A percentile compares a stretch with the other conserved stretches of the same genome.
phyloP scores from a whole-genome alignment of 768 basidiomycete genomes.

The Boletus patriciae region DNA sequence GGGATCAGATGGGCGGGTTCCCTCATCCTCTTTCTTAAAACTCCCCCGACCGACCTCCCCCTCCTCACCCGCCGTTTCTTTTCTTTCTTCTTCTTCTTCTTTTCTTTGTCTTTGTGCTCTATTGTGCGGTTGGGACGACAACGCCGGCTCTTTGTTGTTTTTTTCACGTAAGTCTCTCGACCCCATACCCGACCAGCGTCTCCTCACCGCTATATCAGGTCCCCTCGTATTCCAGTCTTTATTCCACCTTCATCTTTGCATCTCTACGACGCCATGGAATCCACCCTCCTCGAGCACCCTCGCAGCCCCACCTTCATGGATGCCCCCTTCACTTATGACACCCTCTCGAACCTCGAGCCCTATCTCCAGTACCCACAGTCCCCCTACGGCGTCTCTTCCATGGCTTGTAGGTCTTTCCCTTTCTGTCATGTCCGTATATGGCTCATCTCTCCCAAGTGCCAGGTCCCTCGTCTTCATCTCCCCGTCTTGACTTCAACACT shows the following conservation, averaged over 20 bases:
- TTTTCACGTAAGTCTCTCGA: slow-evolving; percentile 32
- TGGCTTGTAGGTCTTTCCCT: slow-evolving; percentile 54
- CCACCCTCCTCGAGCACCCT: slow-evolving; percentile 50
- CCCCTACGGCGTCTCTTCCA: slow-evolving; percentile 56
- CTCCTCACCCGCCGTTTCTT: slow-evolving; percentile 43
- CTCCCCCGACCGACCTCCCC: slow-evolving; percentile 28
- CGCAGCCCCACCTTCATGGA: slow-evolving; percentile 54
- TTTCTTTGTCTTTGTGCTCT: slow-evolving; percentile 31
- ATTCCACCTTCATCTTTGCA: slow-evolving; percentile 42
- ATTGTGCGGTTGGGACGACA: slow-evolving; percentile 36
- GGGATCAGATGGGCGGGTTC: slow-evolving; percentile 30
- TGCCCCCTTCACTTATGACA: slow-evolving; percentile 46
- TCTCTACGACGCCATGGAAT: slow-evolving; percentile 41
- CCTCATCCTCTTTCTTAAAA: slow-evolving; percentile 30
- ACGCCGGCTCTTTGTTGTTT: slow-evolving; percentile 32
- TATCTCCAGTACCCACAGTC: slow-evolving; percentile 75
- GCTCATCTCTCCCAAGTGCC: slow-evolving; percentile 43
- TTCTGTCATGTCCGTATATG: not conserved
- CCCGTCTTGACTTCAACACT: slow-evolving; percentile 62
- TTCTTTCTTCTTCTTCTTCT: slow-evolving; percentile 27
- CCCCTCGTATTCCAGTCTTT: slow-evolving; percentile 36
- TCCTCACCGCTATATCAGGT: slow-evolving; percentile 20
- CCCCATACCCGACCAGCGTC: not conserved
- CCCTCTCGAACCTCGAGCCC: slow-evolving; percentile 44
- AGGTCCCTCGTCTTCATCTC: slow-evolving; percentile 49